Percentiles rank a stretch among this genome's conserved stretches.
These are phyloP conservation scores for Nannizziopsis barbatae DNA, from an alignment of 2,329 filamentous ascomycete species.

Conservation along the genomic window DNA sequence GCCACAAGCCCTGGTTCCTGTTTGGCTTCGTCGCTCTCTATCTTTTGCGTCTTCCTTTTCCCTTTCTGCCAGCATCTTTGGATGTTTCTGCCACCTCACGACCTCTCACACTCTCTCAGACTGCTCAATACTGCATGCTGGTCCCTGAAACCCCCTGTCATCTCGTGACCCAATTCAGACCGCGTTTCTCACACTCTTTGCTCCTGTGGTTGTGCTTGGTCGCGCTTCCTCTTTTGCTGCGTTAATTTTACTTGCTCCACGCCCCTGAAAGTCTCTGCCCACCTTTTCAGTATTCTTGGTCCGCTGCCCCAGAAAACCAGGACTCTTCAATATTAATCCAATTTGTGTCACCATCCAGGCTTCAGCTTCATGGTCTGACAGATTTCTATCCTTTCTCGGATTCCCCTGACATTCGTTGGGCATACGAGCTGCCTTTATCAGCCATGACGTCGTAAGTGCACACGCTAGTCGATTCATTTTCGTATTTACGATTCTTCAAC, in stretches of 20 bases:
- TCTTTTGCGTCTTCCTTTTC: not conserved
- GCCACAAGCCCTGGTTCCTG: conserved; percentile 1
- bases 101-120: no score
- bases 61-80: not conserved
- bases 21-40: not conserved
- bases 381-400: not conserved
- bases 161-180: no score
- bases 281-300: not conserved
- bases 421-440: not conserved
- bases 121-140: no score
- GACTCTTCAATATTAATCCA: not conserved
- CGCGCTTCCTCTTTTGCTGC: not conserved
- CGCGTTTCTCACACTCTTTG: no score
- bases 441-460: conserved; percentile 11
- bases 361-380: conserved; percentile 1
- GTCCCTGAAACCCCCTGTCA: no score
- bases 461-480: not conserved
- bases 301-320: not conserved
- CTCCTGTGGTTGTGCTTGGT: not conserved
- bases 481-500: not conserved
- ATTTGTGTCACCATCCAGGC: not conserved
- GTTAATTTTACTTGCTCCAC: not conserved
- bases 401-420: not conserved
- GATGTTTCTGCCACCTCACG: no score
- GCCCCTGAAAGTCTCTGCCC: conserved; percentile 4